Evolutionary conservation across 2,329 filamentous ascomycete genomes (phyloP).

Genomic region (Neonectria magnoliae): DNA sequence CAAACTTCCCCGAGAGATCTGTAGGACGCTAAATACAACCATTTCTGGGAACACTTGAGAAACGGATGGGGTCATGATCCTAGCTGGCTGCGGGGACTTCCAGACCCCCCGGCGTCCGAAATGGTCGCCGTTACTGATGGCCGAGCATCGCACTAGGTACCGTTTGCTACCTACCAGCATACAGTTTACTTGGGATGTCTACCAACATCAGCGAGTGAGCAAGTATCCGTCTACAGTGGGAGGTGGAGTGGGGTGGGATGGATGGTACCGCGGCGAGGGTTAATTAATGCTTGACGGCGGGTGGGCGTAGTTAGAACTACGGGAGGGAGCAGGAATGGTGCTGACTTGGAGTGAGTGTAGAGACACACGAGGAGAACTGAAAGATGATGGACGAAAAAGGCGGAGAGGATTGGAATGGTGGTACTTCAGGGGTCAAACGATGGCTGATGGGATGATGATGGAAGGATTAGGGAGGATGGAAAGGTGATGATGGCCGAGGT

Average conservation of each 20-base stretch:
- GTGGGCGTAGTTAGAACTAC: constrained; percentile 4
- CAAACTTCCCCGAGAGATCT: constrained; percentile 27
- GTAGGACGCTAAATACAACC: constrained; percentile 15
- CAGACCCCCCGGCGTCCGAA: constrained; percentile 6
- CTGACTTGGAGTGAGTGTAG: constrained; percentile 5
- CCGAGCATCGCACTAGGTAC: not conserved
- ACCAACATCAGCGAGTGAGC: constrained; percentile 5
- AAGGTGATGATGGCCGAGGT: constrained; percentile 4
- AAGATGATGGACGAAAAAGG: constrained; percentile 6
- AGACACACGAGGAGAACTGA: not conserved
- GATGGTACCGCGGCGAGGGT: not conserved
- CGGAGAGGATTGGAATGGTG: constrained; percentile 8
- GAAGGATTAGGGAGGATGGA: not conserved
- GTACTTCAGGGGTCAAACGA: not conserved
- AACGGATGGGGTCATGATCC: constrained; percentile 10
- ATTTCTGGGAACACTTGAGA: constrained; percentile 9
- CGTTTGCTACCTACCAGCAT: not conserved
- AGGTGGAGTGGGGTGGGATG: constrained; percentile 19
- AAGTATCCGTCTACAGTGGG: not conserved
- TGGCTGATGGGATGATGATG: not conserved
- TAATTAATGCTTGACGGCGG: constrained; percentile 11
- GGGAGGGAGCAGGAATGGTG: constrained; percentile 2
- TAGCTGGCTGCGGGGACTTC: constrained; percentile 1
- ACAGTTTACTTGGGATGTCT: not conserved
- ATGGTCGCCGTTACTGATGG: constrained; percentile 7